Base-by-base conservation (phyloP, 108 stramenopile genomes). In the Skeletonema marinoi region DNA sequence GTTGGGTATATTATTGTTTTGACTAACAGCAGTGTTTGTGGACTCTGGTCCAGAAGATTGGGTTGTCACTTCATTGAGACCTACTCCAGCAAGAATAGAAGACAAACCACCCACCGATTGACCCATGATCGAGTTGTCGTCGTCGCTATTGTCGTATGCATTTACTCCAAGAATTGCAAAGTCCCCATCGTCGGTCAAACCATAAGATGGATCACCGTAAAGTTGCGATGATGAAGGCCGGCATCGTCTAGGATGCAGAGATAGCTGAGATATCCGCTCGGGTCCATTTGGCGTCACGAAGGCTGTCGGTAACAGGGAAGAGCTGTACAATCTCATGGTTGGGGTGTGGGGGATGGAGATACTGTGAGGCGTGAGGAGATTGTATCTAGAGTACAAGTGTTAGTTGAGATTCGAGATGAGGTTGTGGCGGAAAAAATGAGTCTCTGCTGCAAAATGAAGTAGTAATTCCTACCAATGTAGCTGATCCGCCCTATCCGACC, bases 101-200 rank as follows among this genome's bases (percentile, higher is more conserved):
- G 54, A 56, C 25, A 56, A 25, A 21, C 25, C 54, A 29, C 54
- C 54, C 6, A 56, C 54, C 9, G 54, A 56, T 56, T 56, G 54
- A 25, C 54, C 54, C 7, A 25, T 39, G 10, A n/a, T 30, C 6
- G 59, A 39, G 32, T 78, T 66, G n/a, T 67, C 73, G 9, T 50
- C 50, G 3, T 62, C 46, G 42, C 38, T 7, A 35, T 11, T 66
- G 8, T 65, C 73, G 13, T 75, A 46, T 16, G 59, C 73, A 79
- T 83, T 83, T 1, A 83, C 50, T 2, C 82, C 82, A 32, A 74
- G 13, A 1, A 83, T 78, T 9, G 71, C 68, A 65, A 83, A 83
- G 19, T 83, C 82, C 21, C 82, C 82, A 50, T 83, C 82, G 3
- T 83, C 82, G 3, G 70, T 83, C 7, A 83, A 48, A 3, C 81